Conservation (phyloP, 805 yeast genomes). For the Torulaspora quercuum region DNA sequence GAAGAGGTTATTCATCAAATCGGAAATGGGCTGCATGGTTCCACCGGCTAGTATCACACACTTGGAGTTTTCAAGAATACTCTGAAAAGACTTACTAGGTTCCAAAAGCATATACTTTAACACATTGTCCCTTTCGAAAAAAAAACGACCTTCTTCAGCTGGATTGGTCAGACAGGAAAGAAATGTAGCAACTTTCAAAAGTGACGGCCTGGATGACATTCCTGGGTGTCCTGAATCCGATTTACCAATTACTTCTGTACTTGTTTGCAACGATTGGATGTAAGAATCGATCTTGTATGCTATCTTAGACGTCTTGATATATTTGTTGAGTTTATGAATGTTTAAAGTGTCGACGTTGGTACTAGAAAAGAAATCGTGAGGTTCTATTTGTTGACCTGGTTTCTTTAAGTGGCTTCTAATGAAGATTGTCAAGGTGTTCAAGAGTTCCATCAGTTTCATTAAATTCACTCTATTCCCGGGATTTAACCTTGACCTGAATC, state of each 20-base stretch:
- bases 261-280: conserved; percentile 29
- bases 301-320: conserved; percentile 63
- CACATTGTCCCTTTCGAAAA: conserved; percentile 44
- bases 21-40: conserved; percentile 87
- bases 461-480: conserved; percentile 69
- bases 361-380: conserved; percentile 51
- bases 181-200: conserved; percentile 65
- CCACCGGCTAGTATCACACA: conserved; percentile 89
- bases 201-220: conserved; percentile 43
- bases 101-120: conserved; percentile 74
- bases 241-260: neutral
- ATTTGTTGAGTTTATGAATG: conserved; percentile 60
- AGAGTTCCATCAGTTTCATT: conserved; percentile 56
- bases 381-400: conserved; percentile 54
- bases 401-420: conserved; percentile 38
- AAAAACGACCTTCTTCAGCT: conserved; percentile 72
- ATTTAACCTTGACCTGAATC: conserved; percentile 62
- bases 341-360: conserved; percentile 70
- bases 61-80: conserved; percentile 58
- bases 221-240: conserved; percentile 9
- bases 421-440: conserved; percentile 50
- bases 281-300: conserved; percentile 82
- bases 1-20: conserved; percentile 61
- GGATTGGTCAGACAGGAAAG: conserved; percentile 67
- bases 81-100: conserved; percentile 67